phyloP scores from a whole-genome alignment of 2,329 filamentous ascomycete genomes.

The Colletotrichum sp. region DNA sequence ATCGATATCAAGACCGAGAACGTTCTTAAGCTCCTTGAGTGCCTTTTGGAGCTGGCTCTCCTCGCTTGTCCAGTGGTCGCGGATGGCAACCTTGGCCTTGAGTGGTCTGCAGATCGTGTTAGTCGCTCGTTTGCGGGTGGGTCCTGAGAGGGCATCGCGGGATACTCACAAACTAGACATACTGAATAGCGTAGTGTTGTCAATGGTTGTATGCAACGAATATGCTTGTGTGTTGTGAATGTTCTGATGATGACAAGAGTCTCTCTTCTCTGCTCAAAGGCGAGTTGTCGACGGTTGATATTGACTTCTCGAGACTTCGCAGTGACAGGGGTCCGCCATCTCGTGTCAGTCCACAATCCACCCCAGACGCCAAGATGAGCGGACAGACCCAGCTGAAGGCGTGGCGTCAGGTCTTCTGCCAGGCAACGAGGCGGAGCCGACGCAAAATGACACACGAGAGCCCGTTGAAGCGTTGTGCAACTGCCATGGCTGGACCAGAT shows the following conservation, averaged over 20 bases:
- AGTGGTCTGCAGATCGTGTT: conserved; percentile 38
- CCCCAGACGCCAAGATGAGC: not conserved
- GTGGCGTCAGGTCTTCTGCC: not conserved
- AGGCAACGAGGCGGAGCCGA: not conserved
- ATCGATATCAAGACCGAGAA: conserved; percentile 43
- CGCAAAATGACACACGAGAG: not conserved
- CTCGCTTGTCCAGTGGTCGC: conserved; percentile 45
- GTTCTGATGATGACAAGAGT: not conserved
- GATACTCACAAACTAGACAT: conserved; percentile 10
- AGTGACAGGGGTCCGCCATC: not conserved
- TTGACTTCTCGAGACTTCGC: not conserved
- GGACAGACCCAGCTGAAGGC: not conserved
- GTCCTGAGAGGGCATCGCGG: not conserved
- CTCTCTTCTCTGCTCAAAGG: not conserved
- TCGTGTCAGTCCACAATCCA: not conserved
- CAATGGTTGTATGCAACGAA: not conserved
- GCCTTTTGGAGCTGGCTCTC: conserved; percentile 36
- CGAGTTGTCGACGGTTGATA: not conserved
- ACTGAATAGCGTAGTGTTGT: not conserved
- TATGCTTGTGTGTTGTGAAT: not conserved
- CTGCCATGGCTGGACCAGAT: not conserved
- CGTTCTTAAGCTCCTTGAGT: conserved; percentile 31
- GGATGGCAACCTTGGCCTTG: conserved; percentile 45
- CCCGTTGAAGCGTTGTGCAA: not conserved
- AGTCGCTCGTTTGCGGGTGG: not conserved